These are phyloP conservation scores for Prunus campanulata DNA, from an alignment of 306 rosid genomes.

Conservation along the genomic window DNA sequence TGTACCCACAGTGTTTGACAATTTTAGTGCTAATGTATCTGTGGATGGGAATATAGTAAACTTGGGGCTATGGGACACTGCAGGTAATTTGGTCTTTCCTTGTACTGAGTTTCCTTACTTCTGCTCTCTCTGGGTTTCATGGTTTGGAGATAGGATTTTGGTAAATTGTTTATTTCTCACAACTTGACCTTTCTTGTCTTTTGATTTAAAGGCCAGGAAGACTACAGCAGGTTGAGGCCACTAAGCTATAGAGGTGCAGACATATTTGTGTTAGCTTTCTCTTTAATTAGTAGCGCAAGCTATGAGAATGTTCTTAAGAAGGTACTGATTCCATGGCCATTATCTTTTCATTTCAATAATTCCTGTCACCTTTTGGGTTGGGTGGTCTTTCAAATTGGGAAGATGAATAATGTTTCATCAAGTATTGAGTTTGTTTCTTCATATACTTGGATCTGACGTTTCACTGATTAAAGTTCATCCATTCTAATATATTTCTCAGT, in stretches of 20 bases:
- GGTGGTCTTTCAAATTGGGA: conserved; percentile 1
- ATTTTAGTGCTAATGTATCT: conserved; percentile 94
- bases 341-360: background rate
- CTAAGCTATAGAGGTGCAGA: conserved; percentile 97
- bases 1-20: conserved; percentile 91
- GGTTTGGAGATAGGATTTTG: conserved; percentile 9
- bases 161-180: background rate
- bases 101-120: background rate
- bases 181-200: background rate
- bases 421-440: background rate
- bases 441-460: background rate
- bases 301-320: conserved; percentile 97
- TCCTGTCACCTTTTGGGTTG: background rate
- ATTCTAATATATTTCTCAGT: conserved; percentile 44
- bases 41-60: conserved; percentile 92
- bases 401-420: background rate
- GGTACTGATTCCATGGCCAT: conserved; percentile 32
- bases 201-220: conserved; percentile 81
- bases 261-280: conserved; percentile 84
- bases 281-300: conserved; percentile 89
- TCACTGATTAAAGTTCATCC: conserved; percentile 7
- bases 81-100: conserved; percentile 51
- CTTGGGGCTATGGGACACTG: conserved; percentile 98
- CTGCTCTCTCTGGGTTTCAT: background rate
- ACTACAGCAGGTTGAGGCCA: conserved; percentile 97